Percentiles rank a stretch among this genome's conserved stretches.
Conservation (phyloP, 2,329 filamentous ascomycete species). For the Xylariaceae sp. region DNA sequence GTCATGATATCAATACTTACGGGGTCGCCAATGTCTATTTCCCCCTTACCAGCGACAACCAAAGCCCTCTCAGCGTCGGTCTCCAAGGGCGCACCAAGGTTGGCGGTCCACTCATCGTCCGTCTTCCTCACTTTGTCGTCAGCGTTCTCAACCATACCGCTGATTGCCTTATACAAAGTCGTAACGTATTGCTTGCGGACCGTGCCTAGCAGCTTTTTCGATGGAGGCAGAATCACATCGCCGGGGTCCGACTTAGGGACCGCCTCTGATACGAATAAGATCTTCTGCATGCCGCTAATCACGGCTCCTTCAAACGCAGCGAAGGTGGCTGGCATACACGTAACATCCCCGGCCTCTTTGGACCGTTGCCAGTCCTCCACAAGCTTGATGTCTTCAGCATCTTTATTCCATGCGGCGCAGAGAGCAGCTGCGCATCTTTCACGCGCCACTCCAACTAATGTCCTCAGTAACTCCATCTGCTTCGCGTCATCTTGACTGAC, state of each 20-base stretch:
- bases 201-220: slow-evolving; percentile 82
- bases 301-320: slow-evolving; percentile 78
- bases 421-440: slow-evolving; percentile 82
- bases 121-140: slow-evolving; percentile 65
- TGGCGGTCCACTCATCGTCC: slow-evolving; percentile 56
- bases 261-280: slow-evolving; percentile 86
- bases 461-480: slow-evolving; percentile 66
- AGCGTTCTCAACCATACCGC: slow-evolving; percentile 95
- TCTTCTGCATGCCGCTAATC: slow-evolving; percentile 85
- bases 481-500: slow-evolving; percentile 52
- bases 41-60: slow-evolving; percentile 40
- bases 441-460: slow-evolving; percentile 69
- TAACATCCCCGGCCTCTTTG: slow-evolving; percentile 76
- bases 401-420: slow-evolving; percentile 86
- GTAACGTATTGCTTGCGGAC: slow-evolving; percentile 89
- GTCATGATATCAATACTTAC: slow-evolving; percentile 38
- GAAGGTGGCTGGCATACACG: slow-evolving; percentile 84
- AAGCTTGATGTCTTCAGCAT: slow-evolving; percentile 86
- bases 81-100: slow-evolving; percentile 39
- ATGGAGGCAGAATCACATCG: slow-evolving; percentile 78
- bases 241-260: slow-evolving; percentile 66
- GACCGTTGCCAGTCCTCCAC: slow-evolving; percentile 92
- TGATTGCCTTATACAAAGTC: slow-evolving; percentile 87
- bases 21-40: slow-evolving; percentile 51
- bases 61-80: slow-evolving; percentile 31